These are phyloP conservation scores for Cystofilobasidium macerans DNA, from an alignment of 768 basidiomycete genomes.

Conservation along the genomic window DNA sequence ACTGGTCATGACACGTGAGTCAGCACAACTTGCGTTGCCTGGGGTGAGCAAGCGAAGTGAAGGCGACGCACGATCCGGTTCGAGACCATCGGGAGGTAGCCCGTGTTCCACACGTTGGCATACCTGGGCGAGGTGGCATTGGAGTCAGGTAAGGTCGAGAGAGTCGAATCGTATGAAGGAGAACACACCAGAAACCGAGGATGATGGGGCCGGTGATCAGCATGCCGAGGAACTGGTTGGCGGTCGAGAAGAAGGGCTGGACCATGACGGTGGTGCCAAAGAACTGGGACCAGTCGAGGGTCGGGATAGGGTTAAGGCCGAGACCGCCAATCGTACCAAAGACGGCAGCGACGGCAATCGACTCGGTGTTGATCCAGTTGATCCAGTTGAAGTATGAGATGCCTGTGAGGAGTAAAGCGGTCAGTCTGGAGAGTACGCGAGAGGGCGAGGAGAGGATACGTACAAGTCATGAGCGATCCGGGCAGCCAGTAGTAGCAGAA, in stretches of 20 bases:
- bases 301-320: constrained; percentile 9
- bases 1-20: no score
- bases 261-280: constrained; percentile 34
- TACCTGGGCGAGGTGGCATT: no score
- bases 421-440: neutral
- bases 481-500: constrained; percentile 31
- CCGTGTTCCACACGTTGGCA: constrained; percentile 32
- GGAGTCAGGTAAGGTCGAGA: no score
- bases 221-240: constrained; percentile 40
- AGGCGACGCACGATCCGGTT: constrained; percentile 26
- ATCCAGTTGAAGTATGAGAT: constrained; percentile 29
- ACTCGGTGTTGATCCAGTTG: constrained; percentile 41
- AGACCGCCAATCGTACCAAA: constrained; percentile 33
- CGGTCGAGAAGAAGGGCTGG: constrained; percentile 40
- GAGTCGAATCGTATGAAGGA: neutral
- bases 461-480: constrained; percentile 33
- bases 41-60: neutral
- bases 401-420: neutral
- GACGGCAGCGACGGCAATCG: constrained; percentile 36
- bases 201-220: constrained; percentile 27
- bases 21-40: no score
- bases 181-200: constrained; percentile 31
- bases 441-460: constrained; percentile 27
- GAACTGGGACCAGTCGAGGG: constrained; percentile 7
- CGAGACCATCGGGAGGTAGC: constrained; percentile 39